phyloP scores from a whole-genome alignment of 2,329 filamentous ascomycete species.

The Albophoma yamanashiensis region DNA sequence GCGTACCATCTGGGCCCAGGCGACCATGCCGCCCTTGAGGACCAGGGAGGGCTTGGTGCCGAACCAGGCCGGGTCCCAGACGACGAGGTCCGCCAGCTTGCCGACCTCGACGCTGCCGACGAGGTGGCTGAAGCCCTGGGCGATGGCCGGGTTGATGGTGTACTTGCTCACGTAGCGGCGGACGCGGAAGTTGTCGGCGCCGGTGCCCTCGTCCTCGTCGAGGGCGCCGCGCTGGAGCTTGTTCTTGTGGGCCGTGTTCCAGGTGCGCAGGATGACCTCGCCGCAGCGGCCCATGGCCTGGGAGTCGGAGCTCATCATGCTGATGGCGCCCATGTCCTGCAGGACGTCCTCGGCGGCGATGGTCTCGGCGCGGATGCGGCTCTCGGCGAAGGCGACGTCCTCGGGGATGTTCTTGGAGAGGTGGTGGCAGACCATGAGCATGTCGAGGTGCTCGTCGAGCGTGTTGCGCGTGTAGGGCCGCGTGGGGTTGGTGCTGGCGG shows the following conservation, averaged over 20 bases:
- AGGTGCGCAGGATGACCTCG: slow-evolving; percentile 85
- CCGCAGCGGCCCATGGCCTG: slow-evolving; percentile 96
- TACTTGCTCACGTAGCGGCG: slow-evolving; percentile 94
- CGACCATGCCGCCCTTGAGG: slow-evolving; percentile 81
- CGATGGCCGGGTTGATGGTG: slow-evolving; percentile 85
- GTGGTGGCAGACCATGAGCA: slow-evolving; percentile 98
- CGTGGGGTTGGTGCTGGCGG: slow-evolving; percentile 86
- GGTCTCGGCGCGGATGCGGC: slow-evolving; percentile 86
- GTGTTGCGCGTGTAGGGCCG: slow-evolving; percentile 86
- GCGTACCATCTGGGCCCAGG: slow-evolving; percentile 70
- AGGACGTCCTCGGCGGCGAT: slow-evolving; percentile 95
- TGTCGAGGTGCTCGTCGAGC: slow-evolving; percentile 91
- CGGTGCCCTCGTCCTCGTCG: slow-evolving; percentile 66
- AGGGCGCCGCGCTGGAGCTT: slow-evolving; percentile 72
- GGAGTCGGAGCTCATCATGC: slow-evolving; percentile 93
- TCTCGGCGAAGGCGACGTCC: slow-evolving; percentile 91
- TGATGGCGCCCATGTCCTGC: slow-evolving; percentile 89
- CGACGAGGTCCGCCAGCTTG: slow-evolving; percentile 78
- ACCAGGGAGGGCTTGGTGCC: slow-evolving; percentile 75
- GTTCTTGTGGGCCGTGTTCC: slow-evolving; percentile 98
- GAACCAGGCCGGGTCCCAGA: slow-evolving; percentile 81
- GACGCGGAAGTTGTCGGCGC: slow-evolving; percentile 81
- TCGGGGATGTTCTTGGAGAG: slow-evolving; percentile 87
- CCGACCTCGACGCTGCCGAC: slow-evolving; percentile 82
- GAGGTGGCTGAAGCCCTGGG: slow-evolving; percentile 81